Conservation (phyloP, 2,329 filamentous ascomycete species). For the Emergomyces orientalis region DNA sequence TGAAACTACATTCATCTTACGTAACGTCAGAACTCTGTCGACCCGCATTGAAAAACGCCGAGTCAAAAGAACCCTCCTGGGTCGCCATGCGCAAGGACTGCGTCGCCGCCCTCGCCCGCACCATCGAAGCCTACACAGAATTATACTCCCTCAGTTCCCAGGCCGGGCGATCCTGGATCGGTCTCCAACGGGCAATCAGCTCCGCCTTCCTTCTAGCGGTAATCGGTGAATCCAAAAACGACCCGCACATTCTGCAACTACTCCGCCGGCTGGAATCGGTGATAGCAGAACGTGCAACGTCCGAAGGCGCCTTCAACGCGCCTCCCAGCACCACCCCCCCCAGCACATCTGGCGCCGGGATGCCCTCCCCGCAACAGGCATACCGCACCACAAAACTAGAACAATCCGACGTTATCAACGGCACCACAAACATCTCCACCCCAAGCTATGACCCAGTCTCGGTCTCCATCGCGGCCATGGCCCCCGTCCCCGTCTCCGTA, state of each 20-base stretch:
- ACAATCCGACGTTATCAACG: conserved; percentile 22
- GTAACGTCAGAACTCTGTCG: conserved; percentile 54
- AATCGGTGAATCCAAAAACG: conserved; percentile 36
- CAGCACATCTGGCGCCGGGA: background rate
- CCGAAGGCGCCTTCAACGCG: conserved; percentile 25
- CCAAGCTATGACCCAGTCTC: conserved; percentile 21
- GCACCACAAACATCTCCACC: conserved; percentile 22
- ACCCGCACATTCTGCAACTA: conserved; percentile 32
- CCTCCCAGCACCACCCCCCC: conserved; percentile 2
- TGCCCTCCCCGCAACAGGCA: background rate
- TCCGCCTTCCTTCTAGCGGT: conserved; percentile 41
- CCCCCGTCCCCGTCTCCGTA: conserved; percentile 22
- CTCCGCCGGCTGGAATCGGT: conserved; percentile 37
- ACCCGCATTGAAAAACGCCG: conserved; percentile 47
- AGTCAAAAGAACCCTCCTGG: conserved; percentile 33
- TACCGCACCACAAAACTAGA: background rate
- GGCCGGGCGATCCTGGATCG: conserved; percentile 40
- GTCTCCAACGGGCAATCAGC: conserved; percentile 39
- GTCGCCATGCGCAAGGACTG: conserved; percentile 44
- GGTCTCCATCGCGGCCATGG: conserved; percentile 23
- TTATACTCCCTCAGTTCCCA: conserved; percentile 38
- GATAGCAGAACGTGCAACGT: conserved; percentile 35
- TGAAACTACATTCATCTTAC: conserved; percentile 55
- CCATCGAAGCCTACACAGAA: conserved; percentile 53
- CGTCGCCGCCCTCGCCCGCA: conserved; percentile 46